Base-by-base conservation (phyloP, 1,284 basidiomycete genomes). In the Golubevia sp. region DNA sequence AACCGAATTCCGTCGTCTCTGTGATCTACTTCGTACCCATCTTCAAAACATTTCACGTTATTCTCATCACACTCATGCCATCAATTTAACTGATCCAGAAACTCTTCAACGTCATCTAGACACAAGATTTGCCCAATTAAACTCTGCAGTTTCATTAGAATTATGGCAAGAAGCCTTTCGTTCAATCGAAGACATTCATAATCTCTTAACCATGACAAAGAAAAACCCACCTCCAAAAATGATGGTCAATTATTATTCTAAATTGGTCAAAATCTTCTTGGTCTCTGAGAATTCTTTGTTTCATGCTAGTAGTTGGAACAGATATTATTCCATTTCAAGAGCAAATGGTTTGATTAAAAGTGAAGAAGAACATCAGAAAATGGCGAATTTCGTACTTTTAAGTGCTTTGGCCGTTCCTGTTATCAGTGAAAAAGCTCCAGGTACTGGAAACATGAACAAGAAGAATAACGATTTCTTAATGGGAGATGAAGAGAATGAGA, bases 231-330 rank as follows among this genome's bases (percentile, higher is more conserved):
- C 92, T 49, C 93, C 94, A 0, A 88, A 91, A 5, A 97, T 98
- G 93, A 98, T 99, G 96, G 94, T 94, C 67, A 94, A 94, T 84
- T 99, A 98, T 86, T 99, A 98, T 86, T 95, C 98, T 85, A 98
- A 98, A 86, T 90, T 98, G 68, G 93, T 94, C 53, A 91, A 92
- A 77, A 97, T 99, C 78, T 99, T 99, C 83, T 86, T 86, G 68
- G 95, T 93, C 71, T 92, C 92, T 3, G 81, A 86, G 65, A 96
- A 95, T 83, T 90, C 92, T 15, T 87, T 99, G 49, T 99, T 96
- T 86, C 96, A 99, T 84, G 96, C 97, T 62, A 94, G 96, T 21
- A 94, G 97, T 0, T 98, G 94, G 93, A 90, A 91, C 63, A 88
- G 92, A 62, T 97, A 95, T 85, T 85, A 85, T 73, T 74, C 77